Percentiles rank a stretch among this genome's conserved stretches.
Evolutionary conservation across 2,329 filamentous ascomycete species (phyloP).

Genomic region (Coniochaeta ligniaria): DNA sequence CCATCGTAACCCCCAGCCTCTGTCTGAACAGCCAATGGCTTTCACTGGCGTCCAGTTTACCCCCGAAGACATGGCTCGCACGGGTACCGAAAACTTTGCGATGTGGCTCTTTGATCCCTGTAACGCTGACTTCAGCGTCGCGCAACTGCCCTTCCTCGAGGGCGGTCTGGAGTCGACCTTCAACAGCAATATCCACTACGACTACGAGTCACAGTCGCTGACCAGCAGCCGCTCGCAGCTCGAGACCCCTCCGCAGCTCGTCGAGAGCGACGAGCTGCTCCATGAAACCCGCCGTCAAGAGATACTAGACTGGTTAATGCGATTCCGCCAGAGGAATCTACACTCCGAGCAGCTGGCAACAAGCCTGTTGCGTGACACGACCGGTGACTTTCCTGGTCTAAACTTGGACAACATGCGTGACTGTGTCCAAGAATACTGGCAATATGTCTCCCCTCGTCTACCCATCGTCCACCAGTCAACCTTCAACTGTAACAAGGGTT

Average conservation of each 20-base stretch:
- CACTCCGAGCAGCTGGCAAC: slow-evolving; percentile 25
- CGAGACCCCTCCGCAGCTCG: slow-evolving; percentile 32
- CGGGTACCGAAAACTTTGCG: slow-evolving; percentile 33
- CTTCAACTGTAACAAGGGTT: slow-evolving; percentile 73
- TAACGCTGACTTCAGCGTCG: slow-evolving; percentile 32
- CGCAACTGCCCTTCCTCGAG: slow-evolving; percentile 38
- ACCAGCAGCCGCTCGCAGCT: slow-evolving; percentile 36
- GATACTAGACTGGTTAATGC: slow-evolving; percentile 32
- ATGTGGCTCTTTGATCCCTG: slow-evolving; percentile 44
- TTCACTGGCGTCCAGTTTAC: slow-evolving; percentile 24
- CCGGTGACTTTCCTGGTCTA: slow-evolving; percentile 41
- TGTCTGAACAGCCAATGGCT: slow-evolving; percentile 22
- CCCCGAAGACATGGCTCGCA: slow-evolving; percentile 26
- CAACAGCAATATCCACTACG: slow-evolving; percentile 43
- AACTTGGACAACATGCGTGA: slow-evolving; percentile 77
- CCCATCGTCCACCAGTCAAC: slow-evolving; percentile 86
- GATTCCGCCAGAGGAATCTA: slow-evolving; percentile 35
- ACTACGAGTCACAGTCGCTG: slow-evolving; percentile 35
- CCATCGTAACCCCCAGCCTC: slow-evolving; percentile 16
- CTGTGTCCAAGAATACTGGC: slow-evolving; percentile 83
- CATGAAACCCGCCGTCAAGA: slow-evolving; percentile 37
- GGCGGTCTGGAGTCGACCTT: slow-evolving; percentile 43
- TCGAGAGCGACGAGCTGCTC: slow-evolving; percentile 33
- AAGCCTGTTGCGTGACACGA: slow-evolving; percentile 28
- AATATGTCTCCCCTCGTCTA: slow-evolving; percentile 74